These are phyloP conservation scores for Aeschynomene evenia DNA, from an alignment of 306 rosid genomes.

Conservation along the genomic window DNA sequence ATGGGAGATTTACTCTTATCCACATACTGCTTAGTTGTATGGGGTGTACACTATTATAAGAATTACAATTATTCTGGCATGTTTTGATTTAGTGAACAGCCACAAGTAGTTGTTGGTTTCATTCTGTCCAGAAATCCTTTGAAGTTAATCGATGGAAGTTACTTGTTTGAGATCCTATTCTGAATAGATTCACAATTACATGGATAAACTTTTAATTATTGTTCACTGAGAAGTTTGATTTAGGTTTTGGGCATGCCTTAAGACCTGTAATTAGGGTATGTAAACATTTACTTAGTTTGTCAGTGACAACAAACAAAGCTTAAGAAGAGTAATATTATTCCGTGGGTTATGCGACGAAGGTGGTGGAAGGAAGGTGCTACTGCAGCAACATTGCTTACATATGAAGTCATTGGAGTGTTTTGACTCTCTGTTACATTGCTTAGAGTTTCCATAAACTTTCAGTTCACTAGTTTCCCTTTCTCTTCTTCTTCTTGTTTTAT, in stretches of 20 bases:
- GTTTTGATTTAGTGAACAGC: background rate
- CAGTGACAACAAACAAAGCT: background rate
- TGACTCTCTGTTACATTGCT: constrained; percentile 4
- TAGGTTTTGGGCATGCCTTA: constrained; percentile 8
- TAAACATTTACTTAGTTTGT: background rate
- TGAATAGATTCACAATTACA: background rate
- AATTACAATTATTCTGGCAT: background rate
- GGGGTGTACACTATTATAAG: background rate
- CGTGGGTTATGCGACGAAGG: background rate
- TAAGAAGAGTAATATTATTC: background rate
- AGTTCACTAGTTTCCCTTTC: background rate
- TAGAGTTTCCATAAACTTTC: background rate
- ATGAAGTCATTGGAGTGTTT: background rate
- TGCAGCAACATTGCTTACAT: background rate
- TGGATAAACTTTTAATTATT: background rate
- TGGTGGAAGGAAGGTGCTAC: constrained; percentile 1
- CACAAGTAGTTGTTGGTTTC: background rate
- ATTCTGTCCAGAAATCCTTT: background rate
- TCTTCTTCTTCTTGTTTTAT: background rate
- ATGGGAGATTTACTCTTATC: constrained; percentile 1
- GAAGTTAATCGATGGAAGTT: background rate
- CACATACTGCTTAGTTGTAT: background rate
- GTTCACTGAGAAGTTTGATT: background rate
- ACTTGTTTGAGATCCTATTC: background rate
- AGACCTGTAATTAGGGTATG: background rate